Base-by-base conservation (phyloP, 768 basidiomycete genomes). In the Dentipellis sp. region DNA sequence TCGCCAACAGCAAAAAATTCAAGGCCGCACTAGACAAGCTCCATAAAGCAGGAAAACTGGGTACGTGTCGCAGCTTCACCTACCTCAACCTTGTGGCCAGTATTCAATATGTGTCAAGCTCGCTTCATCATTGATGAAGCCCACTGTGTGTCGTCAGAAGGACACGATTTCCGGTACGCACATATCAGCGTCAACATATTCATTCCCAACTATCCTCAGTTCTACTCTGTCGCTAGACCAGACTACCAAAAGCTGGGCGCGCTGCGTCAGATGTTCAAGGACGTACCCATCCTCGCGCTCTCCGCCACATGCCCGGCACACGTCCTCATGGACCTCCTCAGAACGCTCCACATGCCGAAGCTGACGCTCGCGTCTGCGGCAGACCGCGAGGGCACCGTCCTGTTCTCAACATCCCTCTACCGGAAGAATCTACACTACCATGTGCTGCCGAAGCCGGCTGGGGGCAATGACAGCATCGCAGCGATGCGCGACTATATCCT, bases 111-210 rank as follows among this genome's bases (percentile, higher is more conserved):
- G 46, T 55, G 16, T 52, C 14, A 49, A 89, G 87, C 81, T 10
- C 80, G 90, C 19, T 83, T 97, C 58, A 90, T 95, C 3, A 86
- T 97, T 17, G 94, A 97, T 65, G 89, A 92, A 67, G 89, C 90
- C 1, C 89, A 93, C 58, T 93, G 89, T 59, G 82, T 90, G 36
- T 89, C 88, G 10, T 81, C 85, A 56, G 69, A 86, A 19, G 89
- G 87, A 1, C 90, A 93, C 61, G 91, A 95, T 67, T 95, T 89
- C 70, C 78, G 92, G 87, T 85, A 64, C 19, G 67, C 56, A 9
- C 22, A 19, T 5, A 4, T 22, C 29, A 29, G 6, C 29, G 29
- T 29, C 29, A 17, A 17, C 45, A 21, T n/a, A 36, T 40, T 23
- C 45, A 22, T 4, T n/a, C 40, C 39, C 16, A 48, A 38, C 39